phyloP scores from a whole-genome alignment of 805 yeast genomes.

The Candida alai region DNA sequence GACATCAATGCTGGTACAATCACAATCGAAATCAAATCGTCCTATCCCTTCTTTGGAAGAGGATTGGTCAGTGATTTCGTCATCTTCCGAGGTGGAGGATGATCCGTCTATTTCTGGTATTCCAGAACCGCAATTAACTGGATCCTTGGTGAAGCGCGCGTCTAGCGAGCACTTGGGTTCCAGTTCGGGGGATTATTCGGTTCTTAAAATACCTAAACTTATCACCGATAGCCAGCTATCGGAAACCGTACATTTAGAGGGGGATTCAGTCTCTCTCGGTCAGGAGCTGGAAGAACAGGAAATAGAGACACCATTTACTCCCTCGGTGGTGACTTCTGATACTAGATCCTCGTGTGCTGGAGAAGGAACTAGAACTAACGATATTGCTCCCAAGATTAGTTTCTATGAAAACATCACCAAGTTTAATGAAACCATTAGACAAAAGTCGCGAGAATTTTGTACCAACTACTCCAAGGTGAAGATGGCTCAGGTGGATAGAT shows the following conservation, averaged over 20 bases:
- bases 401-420: conserved; percentile 23
- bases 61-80: conserved; percentile 44
- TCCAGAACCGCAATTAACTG: conserved; percentile 17
- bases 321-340: background rate
- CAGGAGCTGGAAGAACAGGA: too few relatives aligned
- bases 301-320: conserved; percentile 1
- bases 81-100: conserved; percentile 31
- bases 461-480: conserved; percentile 15
- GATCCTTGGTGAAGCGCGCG: conserved; percentile 3
- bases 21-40: background rate
- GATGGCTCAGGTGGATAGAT: conserved; percentile 14
- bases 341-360: too few relatives aligned
- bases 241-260: background rate
- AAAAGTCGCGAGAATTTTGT: conserved; percentile 18
- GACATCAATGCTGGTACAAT: background rate
- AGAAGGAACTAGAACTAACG: background rate
- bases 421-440: conserved; percentile 21
- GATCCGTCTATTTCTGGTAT: conserved; percentile 17
- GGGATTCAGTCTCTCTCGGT: background rate
- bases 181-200: conserved; percentile 1
- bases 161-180: background rate
- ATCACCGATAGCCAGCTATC: background rate
- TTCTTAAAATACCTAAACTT: conserved; percentile 3
- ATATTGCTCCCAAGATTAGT: conserved; percentile 12
- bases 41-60: conserved; percentile 22